Evolutionary conservation across 129 eudicot species (phyloP), one percentile per base, ranked within the genome.

Genomic region (Flaveria brownii): DNA sequence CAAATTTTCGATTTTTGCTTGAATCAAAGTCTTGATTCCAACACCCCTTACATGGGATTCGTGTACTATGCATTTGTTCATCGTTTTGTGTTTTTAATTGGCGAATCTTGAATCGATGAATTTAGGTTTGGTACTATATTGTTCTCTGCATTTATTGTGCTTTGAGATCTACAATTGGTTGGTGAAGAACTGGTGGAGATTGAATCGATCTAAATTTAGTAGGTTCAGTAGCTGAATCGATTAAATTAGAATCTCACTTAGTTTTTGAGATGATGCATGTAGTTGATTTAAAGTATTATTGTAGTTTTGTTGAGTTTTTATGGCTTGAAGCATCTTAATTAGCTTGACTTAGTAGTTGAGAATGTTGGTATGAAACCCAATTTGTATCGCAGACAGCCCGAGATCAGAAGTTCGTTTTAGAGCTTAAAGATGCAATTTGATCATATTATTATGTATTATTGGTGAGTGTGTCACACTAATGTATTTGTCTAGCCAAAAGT

Each of bases 161-260:
- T 65, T 15, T 63, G 78, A 79, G 83, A 79, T 79, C 82, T 78
- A 78, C 45, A 33, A 41, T 68, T 77, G 75, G 75, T 55, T 77
- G 72, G 57, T 77, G 75, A 42, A 77, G 54, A 68, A 41, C 15
- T 4, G 42, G 76, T 50, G 23, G 68, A 41, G 51, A 73, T 18
- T 57, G 68, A 73, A 73, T 73, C 26, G 46, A 18, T 63, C 74
- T 10, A 61, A 23, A n/a, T 13, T 46, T 63, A 71, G 52, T 49
- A n/a, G 74, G 59, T 79, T 61, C 68, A 50, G 57, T 61, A 79
- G 68, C 10, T 63, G 30, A 72, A 71, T 6, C 39, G 78, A 71
- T 79, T 36, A 61, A 41, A 61, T 42, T 51, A 28, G 65, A 30
- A 49, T 71, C 30, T 55, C 5, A 70, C 33, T 47, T 47, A 51